phyloP scores from a whole-genome alignment of 441 rosid genomes.

The Eruca vesicaria region DNA sequence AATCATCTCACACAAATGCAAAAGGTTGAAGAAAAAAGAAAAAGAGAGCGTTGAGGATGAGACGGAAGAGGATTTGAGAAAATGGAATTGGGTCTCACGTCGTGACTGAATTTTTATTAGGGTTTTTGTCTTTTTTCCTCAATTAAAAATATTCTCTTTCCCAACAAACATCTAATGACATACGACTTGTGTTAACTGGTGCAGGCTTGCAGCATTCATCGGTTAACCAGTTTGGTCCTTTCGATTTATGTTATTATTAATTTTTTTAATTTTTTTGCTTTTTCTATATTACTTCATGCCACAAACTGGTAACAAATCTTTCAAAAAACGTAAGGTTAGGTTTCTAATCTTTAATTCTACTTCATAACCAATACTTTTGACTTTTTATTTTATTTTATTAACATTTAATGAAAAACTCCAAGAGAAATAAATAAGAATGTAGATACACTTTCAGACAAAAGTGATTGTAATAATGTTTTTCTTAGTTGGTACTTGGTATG shows the following conservation, averaged over 20 bases:
- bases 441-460: neutral
- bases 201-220: neutral
- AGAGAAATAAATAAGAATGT: neutral
- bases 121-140: slow-evolving; percentile 29
- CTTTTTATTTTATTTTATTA: neutral
- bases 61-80: slow-evolving; percentile 18
- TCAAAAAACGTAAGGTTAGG: slow-evolving; percentile 25
- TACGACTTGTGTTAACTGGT: slow-evolving; percentile 21
- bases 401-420: slow-evolving; percentile 4
- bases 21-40: slow-evolving; percentile 8
- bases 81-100: slow-evolving; percentile 35
- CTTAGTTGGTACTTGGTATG: neutral
- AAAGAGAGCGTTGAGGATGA: slow-evolving; percentile 2
- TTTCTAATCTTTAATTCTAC: slow-evolving; percentile 21
- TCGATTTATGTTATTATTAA: neutral
- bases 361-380: slow-evolving; percentile 4
- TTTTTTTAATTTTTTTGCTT: neutral
- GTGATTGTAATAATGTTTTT: neutral
- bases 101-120: slow-evolving; percentile 34
- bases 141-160: slow-evolving; percentile 18
- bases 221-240: slow-evolving; percentile 18
- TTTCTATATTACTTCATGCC: slow-evolving; percentile 14
- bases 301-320: slow-evolving; percentile 34
- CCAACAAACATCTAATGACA: slow-evolving; percentile 8
- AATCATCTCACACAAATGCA: neutral